Evolutionary conservation across 164 flowering plant species (phyloP).

Genomic region (Amborella trichopoda): DNA sequence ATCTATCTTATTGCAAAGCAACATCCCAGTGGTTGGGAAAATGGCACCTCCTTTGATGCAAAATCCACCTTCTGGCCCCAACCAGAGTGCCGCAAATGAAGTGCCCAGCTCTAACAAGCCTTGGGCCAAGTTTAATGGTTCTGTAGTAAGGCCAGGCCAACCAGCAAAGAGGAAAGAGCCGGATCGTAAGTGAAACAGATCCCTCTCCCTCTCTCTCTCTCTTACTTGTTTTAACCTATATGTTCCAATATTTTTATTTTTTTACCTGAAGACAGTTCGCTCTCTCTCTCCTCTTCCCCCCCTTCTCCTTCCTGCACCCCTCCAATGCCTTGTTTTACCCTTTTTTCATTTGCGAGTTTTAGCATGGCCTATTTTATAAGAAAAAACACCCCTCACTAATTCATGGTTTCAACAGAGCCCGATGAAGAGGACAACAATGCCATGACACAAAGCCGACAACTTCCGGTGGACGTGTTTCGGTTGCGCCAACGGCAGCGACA

Average conservation of each 20-base stretch:
- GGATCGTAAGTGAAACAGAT: constrained; percentile 37
- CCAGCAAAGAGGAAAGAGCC: constrained; percentile 52
- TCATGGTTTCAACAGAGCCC: constrained; percentile 56
- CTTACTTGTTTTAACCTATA: neutral
- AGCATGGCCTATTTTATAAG: neutral
- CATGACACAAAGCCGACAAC: constrained; percentile 67
- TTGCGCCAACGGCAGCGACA: constrained; percentile 66
- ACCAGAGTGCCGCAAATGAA: constrained; percentile 44
- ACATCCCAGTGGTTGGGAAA: constrained; percentile 35
- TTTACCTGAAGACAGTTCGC: neutral
- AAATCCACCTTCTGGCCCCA: constrained; percentile 30
- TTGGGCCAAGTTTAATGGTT: constrained; percentile 29
- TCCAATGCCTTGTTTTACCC: neutral
- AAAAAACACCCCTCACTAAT: no score
- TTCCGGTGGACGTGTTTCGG: constrained; percentile 66
- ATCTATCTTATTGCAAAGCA: constrained; percentile 76
- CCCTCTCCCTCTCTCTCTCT: neutral
- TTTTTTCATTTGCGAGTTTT: neutral
- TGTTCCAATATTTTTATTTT: neutral
- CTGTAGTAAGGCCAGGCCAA: constrained; percentile 33
- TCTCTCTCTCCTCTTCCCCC: neutral
- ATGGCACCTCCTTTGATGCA: constrained; percentile 9
- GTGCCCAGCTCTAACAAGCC: constrained; percentile 53
- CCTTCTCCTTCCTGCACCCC: neutral
- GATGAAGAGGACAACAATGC: constrained; percentile 61